Percentiles rank a stretch among this genome's conserved stretches.
phyloP scores from a whole-genome alignment of 495 filamentous ascomycete genomes.

The Aspergillus olivimuriae region DNA sequence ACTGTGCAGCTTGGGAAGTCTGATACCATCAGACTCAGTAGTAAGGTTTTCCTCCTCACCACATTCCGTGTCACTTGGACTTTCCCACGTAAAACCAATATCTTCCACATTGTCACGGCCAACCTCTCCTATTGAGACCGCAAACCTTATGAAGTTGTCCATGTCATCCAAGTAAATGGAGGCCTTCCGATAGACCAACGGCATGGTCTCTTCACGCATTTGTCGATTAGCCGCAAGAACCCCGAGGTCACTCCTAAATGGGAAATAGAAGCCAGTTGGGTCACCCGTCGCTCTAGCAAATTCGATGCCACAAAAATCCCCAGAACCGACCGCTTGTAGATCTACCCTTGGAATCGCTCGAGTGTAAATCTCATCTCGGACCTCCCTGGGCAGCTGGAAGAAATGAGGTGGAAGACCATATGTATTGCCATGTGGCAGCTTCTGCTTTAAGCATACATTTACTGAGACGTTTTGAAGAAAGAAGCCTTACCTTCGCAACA shows the following conservation, averaged over 20 bases:
- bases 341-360: not conserved
- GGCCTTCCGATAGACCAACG: not conserved
- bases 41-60: not conserved
- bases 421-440: not conserved
- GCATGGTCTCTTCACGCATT: not conserved
- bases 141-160: not conserved
- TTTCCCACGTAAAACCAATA: not conserved
- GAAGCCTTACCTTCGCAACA: constrained; percentile 1
- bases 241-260: not conserved
- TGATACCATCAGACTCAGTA: not conserved
- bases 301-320: not conserved
- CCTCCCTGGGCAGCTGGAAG: not conserved
- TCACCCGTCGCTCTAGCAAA: not conserved
- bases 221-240: not conserved
- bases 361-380: not conserved
- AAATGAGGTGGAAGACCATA: not conserved
- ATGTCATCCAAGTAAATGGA: not conserved
- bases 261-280: constrained; percentile 1
- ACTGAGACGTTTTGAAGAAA: not conserved
- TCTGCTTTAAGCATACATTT: not conserved
- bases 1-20: constrained; percentile 1
- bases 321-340: not conserved
- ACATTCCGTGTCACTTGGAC: not conserved
- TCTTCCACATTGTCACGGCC: not conserved
- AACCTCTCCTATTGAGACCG: not conserved